Evolutionary conservation across 2,329 filamentous ascomycete genomes (phyloP), one percentile per base, ranked within the genome.

Genomic region (Lecanosticta acicola): DNA sequence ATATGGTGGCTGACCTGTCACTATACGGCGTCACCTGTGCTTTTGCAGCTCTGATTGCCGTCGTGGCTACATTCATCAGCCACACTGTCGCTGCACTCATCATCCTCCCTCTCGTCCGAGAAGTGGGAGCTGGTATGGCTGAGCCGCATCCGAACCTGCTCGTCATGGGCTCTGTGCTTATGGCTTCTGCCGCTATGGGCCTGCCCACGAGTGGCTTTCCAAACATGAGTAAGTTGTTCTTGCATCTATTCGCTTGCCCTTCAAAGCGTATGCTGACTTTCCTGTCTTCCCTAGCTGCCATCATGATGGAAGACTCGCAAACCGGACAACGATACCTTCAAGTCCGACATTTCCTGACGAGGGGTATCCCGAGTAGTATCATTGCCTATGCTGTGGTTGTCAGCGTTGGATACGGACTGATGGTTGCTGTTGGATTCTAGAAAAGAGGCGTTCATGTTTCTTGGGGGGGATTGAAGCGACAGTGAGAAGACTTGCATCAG

Each of bases 171-270:
- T 84, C 86, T 44, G 91, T 94, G 9, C 71, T 98, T 53, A 98
- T 98, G 89, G 96, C 93, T 64, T 91, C 85, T 55, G 90, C 90
- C n/a, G 93, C 88, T 2, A 98, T 98, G 93, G 93, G 84, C 10
- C 69, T 98, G 68, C 93, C 93, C 2, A 98, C 93, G 0, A 91
- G 84, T 64, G 94, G 93, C 7, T 98, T 98, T 71, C 93, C 93
- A 1, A 98, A 98, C 59, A 98, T 98, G 93, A 98, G 90, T 95
- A 80, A 77, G 89, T 85, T 37, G 20, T 36, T 14, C 34, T 17
- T 11, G 32, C n/a, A 21, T 14, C 20, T 34, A 7, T 29, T 29
- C 11, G 24, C 10, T 37, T 17, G 35, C 3, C 20, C 19, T 37
- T 41, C n/a, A n/a, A n/a, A n/a, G n/a, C n/a, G n/a, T n/a, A n/a